These are phyloP conservation scores for Platanthera zijinensis DNA, from an alignment of 106 monocot species.

Conservation along the genomic window DNA sequence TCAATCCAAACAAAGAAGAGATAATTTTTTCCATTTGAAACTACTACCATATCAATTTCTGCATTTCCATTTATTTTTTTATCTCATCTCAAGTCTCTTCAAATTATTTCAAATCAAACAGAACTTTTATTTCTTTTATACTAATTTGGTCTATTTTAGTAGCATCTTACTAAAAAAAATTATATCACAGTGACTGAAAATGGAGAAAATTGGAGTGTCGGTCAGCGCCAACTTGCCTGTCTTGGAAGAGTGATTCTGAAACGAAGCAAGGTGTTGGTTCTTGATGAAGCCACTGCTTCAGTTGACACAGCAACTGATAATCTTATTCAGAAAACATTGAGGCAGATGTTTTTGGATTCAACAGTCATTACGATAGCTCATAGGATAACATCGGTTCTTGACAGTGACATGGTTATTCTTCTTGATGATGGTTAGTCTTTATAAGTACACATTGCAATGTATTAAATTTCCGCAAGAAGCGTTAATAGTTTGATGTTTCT, in stretches of 20 bases:
- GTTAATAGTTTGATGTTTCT: not conserved
- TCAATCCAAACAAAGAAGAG: too few species aligned
- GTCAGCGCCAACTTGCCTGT: constrained; percentile 64
- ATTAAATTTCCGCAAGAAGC: not conserved
- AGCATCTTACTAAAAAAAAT: not conserved
- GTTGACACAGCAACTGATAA: constrained; percentile 14
- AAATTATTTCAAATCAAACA: too few species aligned
- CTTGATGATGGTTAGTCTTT: constrained; percentile 53
- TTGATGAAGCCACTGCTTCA: constrained; percentile 46
- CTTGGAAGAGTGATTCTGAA: constrained; percentile 54
- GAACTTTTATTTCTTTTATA: too few species aligned
- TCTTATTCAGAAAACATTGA: constrained; percentile 16
- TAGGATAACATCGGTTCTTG: constrained; percentile 67
- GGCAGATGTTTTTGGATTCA: constrained; percentile 9
- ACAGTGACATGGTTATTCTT: constrained; percentile 67
- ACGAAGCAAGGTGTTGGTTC: constrained; percentile 50
- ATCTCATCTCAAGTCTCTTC: too few species aligned
- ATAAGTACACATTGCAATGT: not conserved
- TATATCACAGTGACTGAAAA: constrained; percentile 41
- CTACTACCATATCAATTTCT: too few species aligned
- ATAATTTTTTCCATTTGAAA: too few species aligned
- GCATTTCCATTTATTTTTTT: too few species aligned
- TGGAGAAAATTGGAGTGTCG: constrained; percentile 80
- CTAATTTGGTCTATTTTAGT: too few species aligned
- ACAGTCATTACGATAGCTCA: constrained; percentile 76